These are phyloP conservation scores for Sparassis latifolia DNA, from an alignment of 1,284 basidiomycete genomes.

Conservation along the genomic window DNA sequence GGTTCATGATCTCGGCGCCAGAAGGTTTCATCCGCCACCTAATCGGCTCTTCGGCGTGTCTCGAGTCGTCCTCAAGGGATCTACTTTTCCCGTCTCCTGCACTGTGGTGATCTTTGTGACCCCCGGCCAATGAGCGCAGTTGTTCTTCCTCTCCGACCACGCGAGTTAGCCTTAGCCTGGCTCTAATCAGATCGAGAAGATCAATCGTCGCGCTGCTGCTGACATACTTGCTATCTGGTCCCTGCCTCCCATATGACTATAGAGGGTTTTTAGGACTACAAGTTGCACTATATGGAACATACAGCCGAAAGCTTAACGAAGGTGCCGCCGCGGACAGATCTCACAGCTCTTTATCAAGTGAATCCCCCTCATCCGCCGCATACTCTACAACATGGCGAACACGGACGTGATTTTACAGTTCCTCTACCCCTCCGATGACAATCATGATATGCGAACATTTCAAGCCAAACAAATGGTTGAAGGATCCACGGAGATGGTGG, in stretches of 20 bases:
- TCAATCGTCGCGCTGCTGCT: slow-evolving; percentile 8
- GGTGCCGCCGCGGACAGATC: not conserved
- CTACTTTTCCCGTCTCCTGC: not conserved
- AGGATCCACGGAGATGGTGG: slow-evolving; percentile 25
- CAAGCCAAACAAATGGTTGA: slow-evolving; percentile 32
- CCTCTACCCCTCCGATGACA: slow-evolving; percentile 27
- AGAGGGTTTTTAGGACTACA: too few species aligned
- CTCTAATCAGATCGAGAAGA: slow-evolving; percentile 23
- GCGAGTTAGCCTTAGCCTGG: slow-evolving; percentile 22
- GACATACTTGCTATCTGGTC: slow-evolving; percentile 4
- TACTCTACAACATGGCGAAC: slow-evolving; percentile 16
- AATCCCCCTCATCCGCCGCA: slow-evolving; percentile 1
- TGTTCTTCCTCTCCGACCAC: slow-evolving; percentile 12
- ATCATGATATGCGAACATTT: slow-evolving; percentile 39
- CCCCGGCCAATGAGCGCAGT: slow-evolving; percentile 1
- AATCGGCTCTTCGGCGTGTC: not conserved
- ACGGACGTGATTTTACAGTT: slow-evolving; percentile 37
- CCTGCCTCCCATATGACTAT: not conserved
- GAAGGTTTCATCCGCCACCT: not conserved
- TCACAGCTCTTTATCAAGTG: not conserved
- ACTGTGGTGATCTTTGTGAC: not conserved
- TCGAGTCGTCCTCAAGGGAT: too few species aligned
- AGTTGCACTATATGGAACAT: not conserved
- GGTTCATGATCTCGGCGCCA: not conserved
- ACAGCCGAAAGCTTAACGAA: not conserved